Evolutionary conservation across 192 early-diverging fungal species (phyloP).

Genomic region (Coemansia sp.): DNA sequence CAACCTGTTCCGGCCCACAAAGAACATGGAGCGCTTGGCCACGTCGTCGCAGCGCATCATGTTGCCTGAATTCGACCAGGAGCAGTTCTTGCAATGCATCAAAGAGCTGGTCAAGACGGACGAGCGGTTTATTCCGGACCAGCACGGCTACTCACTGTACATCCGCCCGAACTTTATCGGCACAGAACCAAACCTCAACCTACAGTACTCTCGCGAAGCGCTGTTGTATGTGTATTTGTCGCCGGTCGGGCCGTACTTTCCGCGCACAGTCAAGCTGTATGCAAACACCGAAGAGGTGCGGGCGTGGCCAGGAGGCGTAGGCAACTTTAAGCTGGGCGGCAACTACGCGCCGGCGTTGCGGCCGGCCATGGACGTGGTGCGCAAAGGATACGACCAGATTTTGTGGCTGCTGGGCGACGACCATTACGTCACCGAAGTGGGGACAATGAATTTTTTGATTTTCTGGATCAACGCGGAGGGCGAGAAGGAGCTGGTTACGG

Average conservation of each 20-base stretch:
- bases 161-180: slow-evolving; percentile 94
- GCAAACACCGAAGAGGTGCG: slow-evolving; percentile 83
- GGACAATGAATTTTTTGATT: slow-evolving; percentile 97
- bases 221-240: slow-evolving; percentile 87
- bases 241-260: slow-evolving; percentile 97
- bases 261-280: slow-evolving; percentile 77
- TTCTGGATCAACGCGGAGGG: slow-evolving; percentile 81
- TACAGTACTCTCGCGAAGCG: slow-evolving; percentile 75
- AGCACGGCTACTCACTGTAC: slow-evolving; percentile 93
- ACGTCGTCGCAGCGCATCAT: slow-evolving; percentile 81
- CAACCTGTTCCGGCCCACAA: slow-evolving; percentile 91
- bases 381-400: slow-evolving; percentile 88
- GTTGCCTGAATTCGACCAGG: slow-evolving; percentile 79
- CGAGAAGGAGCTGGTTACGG: slow-evolving; percentile 85
- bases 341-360: slow-evolving; percentile 57
- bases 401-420: slow-evolving; percentile 93
- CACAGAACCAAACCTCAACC: slow-evolving; percentile 80
- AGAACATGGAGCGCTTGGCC: slow-evolving; percentile 92
- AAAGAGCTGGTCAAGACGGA: slow-evolving; percentile 80
- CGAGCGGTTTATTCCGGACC: slow-evolving; percentile 81
- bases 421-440: slow-evolving; percentile 90
- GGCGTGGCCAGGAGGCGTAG: slow-evolving; percentile 96
- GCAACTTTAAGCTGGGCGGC: slow-evolving; percentile 88
- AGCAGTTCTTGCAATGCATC: slow-evolving; percentile 82
- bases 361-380: slow-evolving; percentile 83